A percentile compares a stretch with the other conserved stretches of the same genome.
These are phyloP conservation scores for Elsinoe fawcettii DNA, from an alignment of 2,329 filamentous ascomycete genomes.

Conservation along the genomic window DNA sequence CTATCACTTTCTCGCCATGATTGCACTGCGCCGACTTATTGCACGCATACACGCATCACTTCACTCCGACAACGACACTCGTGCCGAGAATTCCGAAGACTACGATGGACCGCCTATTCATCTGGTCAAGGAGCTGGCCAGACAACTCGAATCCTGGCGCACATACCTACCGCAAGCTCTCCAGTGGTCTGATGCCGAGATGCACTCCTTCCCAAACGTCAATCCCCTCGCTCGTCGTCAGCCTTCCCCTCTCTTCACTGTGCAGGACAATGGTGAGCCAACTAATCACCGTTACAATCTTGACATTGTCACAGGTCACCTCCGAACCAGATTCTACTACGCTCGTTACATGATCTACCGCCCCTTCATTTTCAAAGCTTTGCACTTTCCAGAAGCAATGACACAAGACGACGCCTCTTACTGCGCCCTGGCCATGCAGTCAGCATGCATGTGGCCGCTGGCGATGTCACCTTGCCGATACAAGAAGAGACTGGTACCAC, in stretches of 20 bases:
- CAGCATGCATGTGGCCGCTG: constrained; percentile 54
- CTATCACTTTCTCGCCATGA: constrained; percentile 53
- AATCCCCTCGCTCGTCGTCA: constrained; percentile 23
- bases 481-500: constrained; percentile 52
- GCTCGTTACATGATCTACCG: constrained; percentile 51
- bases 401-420: constrained; percentile 48
- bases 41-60: constrained; percentile 47
- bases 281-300: constrained; percentile 45
- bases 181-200: constrained; percentile 51
- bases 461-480: constrained; percentile 49
- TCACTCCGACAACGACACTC: constrained; percentile 26
- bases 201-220: constrained; percentile 35
- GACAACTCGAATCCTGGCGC: constrained; percentile 52
- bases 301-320: constrained; percentile 50
- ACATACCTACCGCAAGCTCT: constrained; percentile 47
- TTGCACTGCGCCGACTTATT: constrained; percentile 49
- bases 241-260: constrained; percentile 38
- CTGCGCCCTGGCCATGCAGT: constrained; percentile 50
- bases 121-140: constrained; percentile 45
- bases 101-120: constrained; percentile 34
- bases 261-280: constrained; percentile 40
- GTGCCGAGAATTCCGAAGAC: constrained; percentile 27
- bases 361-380: constrained; percentile 53
- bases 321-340: constrained; percentile 54
- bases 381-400: constrained; percentile 50